A percentile compares a stretch with the other conserved stretches of the same genome.
Conservation (phyloP, 2,329 filamentous ascomycete genomes). For the Diaporthe sp. region DNA sequence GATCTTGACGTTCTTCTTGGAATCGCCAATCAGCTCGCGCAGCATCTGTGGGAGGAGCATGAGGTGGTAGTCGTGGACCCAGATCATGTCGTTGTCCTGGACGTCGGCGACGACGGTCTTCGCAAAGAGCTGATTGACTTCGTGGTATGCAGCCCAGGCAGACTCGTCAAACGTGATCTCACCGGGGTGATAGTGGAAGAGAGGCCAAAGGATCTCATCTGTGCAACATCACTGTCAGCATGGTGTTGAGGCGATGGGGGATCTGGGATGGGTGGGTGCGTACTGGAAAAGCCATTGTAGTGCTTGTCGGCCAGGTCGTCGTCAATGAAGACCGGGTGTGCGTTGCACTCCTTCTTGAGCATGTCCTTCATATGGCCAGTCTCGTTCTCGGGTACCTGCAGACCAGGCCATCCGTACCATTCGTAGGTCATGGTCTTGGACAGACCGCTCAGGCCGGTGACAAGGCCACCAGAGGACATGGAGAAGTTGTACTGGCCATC, state of each 20-base stretch:
- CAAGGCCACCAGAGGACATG: conserved; percentile 96
- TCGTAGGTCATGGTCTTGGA: conserved; percentile 95
- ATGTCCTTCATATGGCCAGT: conserved; percentile 79
- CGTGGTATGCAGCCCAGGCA: conserved; percentile 92
- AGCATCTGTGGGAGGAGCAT: conserved; percentile 98
- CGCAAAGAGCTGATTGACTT: conserved; percentile 94
- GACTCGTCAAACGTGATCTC: conserved; percentile 98
- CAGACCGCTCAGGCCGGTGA: conserved; percentile 91
- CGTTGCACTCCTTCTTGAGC: conserved; percentile 88
- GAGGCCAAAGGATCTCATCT: conserved; percentile 98
- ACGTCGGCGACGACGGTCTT: conserved; percentile 89
- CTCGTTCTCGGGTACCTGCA: conserved; percentile 91
- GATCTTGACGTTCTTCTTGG: conserved; percentile 93
- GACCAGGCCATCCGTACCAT: conserved; percentile 98
- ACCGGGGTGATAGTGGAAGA: conserved; percentile 98
- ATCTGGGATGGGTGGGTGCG: conserved; percentile 49
- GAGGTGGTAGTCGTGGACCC: conserved; percentile 98
- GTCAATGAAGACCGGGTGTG: conserved; percentile 92
- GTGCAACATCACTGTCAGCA: conserved; percentile 37
- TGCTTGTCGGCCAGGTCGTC: conserved; percentile 94
- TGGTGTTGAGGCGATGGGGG: conserved; percentile 16
- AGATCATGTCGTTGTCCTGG: conserved; percentile 93
- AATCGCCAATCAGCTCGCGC: conserved; percentile 85
- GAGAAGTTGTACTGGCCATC: conserved; percentile 94
- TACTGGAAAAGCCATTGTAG: conserved; percentile 98